Evolutionary conservation across 345 rosid genomes (phyloP), one percentile per base, ranked within the genome.

Genomic region (Bruguiera gymnorhiza): DNA sequence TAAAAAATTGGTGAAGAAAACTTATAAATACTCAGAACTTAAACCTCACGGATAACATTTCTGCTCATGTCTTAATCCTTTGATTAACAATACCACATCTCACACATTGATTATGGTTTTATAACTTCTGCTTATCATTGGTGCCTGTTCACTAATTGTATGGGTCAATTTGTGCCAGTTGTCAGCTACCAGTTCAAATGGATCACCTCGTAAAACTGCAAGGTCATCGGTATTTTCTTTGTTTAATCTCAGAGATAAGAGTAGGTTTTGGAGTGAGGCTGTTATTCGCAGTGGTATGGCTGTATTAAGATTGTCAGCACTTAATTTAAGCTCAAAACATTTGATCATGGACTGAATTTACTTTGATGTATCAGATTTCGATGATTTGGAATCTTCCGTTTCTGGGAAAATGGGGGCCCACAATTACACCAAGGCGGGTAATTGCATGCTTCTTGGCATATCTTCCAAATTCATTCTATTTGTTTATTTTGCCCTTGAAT

Each of bases 201-300:
- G 81, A 50, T 66, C 80, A 59, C 62, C 86, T 65, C 89, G 83
- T 62, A 81, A 61, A 63, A 70, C 77, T 48, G 84, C 75, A 20
- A 87, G 52, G 67, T 76, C 86, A 63, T 92, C 99, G 0, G 89
- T 92, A 54, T 90, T 95, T 67, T 95, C 99, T 27, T 77, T 95
- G 82, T 95, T 95, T 79, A 95, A 90, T 76, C 92, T 95, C 74
- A 90, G 73, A 74, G 96, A 84, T 26, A 88, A 81, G 83, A 95
- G 94, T 83, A 85, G 84, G 77, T 95, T 87, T 74, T 95, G 99
- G 99, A 92, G 90, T 63, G 98, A 95, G 81, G 72, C 91, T 76
- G 92, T 92, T 54, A 79, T 95, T 55, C 96, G 87, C 50, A 77
- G 73, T 21, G 92, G 97, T 78, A 83, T 34, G 80, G 5, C 62